Evolutionary conservation across 2,329 filamentous ascomycete species (phyloP), one percentile per base, ranked within the genome.

Genomic region (Daldinia eschscholtzii): DNA sequence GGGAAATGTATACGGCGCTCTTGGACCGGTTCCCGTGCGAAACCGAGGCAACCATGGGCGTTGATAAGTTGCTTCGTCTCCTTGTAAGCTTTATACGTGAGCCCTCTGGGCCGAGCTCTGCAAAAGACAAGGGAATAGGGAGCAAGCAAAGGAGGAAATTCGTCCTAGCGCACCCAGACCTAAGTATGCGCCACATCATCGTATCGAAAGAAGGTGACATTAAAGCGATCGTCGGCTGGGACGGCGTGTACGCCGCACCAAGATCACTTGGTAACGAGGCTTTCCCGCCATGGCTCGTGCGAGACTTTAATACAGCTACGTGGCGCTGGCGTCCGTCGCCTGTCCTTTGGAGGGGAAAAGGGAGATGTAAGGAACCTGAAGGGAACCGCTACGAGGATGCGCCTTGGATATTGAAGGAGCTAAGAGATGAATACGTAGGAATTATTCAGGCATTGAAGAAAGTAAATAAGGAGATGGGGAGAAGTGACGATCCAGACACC

Each of bases 161-260:
- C 39, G 75, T 76, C 4, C 70, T 77, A 33, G 56, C 73, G 10
- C 74, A 76, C 35, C 65, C 72, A 3, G 70, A 71, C 39, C 65
- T 77, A 13, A 73, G 65, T 20, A 68, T 77, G 65, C 74, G 68
- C 33, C 62, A 77, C 44, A 70, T 77, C 55, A 60, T 77, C 46
- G 48, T 77, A 30, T 68, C 64, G 7, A 57, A 74, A 3, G 68
- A 74, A 42, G 72, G 73, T 20, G 50, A 67, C 2, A 58, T 75
- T 10, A 64, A 65, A 57, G 74, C 68, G 6, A 73, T 77, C 28
- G 53, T 76, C 0, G 75, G 74, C 18, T 77, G 75, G 75, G 74
- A 76, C 28, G 67, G 70, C 10, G 74, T 69, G 20, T 64, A 68
- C 13, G 61, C 61, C n/a, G 70, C 62, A 28, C 74, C 74, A 18